Base-by-base conservation (phyloP, 331 rosid genomes). In the Cydonia oblonga region DNA sequence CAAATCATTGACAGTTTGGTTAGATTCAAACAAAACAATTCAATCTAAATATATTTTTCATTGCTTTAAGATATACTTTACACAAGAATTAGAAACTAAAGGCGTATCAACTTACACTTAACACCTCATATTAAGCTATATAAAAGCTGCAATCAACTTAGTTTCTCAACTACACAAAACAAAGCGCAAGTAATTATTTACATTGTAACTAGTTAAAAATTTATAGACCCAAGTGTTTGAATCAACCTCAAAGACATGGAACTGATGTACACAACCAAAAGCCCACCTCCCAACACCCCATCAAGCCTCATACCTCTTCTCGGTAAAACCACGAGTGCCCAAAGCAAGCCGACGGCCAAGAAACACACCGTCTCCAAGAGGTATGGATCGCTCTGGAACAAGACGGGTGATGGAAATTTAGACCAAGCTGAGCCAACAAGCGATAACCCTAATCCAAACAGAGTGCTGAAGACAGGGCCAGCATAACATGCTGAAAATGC, bases 401-500 rank as follows among this genome's bases (percentile, higher is more conserved):
- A 73, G 51, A 89, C 66, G 65, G 89, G 54, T 19, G 82, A 71
- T 5, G 99, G 96, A 64, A 85, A 91, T 11, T 74, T 64, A 22
- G 85, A 73, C 97, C 96, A 95, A 53, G 86, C 66, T 5, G 86
- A 66, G 42, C 74, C 64, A 1, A 88, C 76, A 29, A 95, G 87
- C 4, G 96, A 89, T 77, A 88, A 66, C 2, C 99, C 99, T 28
- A 95, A 84, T 20, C 99, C 99, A 71, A 95, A 65, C 23, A 91
- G 79, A 29, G 72, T 83, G 66, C 81, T 95, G 76, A 95, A 95
- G 58, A 95, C 88, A 66, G 99, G 99, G 23, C 99, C 96, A 22
- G 97, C 99, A 73, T 91, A 95, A 61, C 97, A 95, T 8, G 96
- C 99, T 26, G 99, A 84, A 46, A 95, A 83, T 14, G 99, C 99